Percentiles rank a stretch among this genome's conserved stretches.
phyloP scores from a whole-genome alignment of 305 asterid genomes.

The Solanum chacoense region DNA sequence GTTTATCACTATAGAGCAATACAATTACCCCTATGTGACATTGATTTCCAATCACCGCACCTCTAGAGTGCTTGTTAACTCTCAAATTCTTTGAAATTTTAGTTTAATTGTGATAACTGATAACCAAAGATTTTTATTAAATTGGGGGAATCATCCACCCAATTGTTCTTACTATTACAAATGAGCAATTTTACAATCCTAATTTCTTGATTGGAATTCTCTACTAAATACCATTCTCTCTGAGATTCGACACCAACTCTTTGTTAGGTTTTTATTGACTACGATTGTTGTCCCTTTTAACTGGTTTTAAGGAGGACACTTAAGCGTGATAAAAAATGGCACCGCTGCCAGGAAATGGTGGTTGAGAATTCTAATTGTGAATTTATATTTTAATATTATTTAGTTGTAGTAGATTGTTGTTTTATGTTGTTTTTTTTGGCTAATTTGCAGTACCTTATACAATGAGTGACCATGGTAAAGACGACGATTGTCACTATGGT shows the following conservation, averaged over 20 bases:
- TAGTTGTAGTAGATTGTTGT: too few relatives aligned
- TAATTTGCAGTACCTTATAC: background rate
- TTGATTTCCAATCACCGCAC: background rate
- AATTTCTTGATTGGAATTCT: background rate
- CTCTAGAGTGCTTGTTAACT: background rate
- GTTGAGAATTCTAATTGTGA: background rate
- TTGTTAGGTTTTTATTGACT: background rate
- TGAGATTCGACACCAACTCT: background rate
- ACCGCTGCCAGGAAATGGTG: background rate
- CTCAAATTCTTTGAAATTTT: background rate
- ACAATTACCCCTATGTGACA: background rate
- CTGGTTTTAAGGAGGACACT: background rate
- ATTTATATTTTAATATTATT: too few relatives aligned
- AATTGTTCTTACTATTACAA: background rate
- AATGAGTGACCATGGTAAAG: background rate
- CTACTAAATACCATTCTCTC: background rate
- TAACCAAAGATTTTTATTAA: too few relatives aligned
- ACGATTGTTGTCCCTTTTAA: background rate
- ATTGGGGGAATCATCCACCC: background rate
- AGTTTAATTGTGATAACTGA: background rate
- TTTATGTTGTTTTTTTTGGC: background rate
- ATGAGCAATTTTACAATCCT: background rate
- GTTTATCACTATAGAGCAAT: background rate
- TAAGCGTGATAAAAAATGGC: too few relatives aligned
- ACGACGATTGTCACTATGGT: background rate